These are phyloP conservation scores for Sugiyamaella valdiviana DNA, from an alignment of 805 yeast genomes.

Conservation along the genomic window DNA sequence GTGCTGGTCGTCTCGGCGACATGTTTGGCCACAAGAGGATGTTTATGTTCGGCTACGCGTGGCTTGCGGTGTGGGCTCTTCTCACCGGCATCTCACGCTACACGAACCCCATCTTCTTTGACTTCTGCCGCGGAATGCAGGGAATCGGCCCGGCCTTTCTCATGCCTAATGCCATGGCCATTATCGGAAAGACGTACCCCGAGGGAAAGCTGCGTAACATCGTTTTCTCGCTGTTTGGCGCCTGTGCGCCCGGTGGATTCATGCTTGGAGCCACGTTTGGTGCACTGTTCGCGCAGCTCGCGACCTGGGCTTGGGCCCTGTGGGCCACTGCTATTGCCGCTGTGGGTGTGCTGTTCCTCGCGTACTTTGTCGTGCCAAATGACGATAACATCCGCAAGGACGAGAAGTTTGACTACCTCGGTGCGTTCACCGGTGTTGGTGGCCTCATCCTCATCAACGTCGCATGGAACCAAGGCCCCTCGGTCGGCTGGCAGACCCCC, in stretches of 20 bases:
- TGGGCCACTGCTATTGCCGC: constrained; percentile 43
- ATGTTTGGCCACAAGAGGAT: constrained; percentile 55
- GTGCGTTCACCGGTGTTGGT: constrained; percentile 50
- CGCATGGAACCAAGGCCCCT: constrained; percentile 71
- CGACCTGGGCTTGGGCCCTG: constrained; percentile 56
- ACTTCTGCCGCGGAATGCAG: constrained; percentile 50
- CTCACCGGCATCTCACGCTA: constrained; percentile 54
- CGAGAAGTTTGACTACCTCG: constrained; percentile 42
- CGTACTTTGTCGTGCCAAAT: constrained; percentile 38
- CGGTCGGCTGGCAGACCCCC: constrained; percentile 57
- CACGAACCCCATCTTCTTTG: constrained; percentile 41
- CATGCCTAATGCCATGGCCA: constrained; percentile 56
- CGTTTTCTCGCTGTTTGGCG: constrained; percentile 53
- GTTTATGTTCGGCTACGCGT: constrained; percentile 49
- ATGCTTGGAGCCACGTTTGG: constrained; percentile 49
- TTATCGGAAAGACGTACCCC: constrained; percentile 39
- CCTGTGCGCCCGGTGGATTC: constrained; percentile 59
- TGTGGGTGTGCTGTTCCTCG: constrained; percentile 29
- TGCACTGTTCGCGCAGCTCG: constrained; percentile 40
- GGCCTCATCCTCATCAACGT: constrained; percentile 62
- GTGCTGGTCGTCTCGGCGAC: constrained; percentile 69
- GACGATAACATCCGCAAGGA: constrained; percentile 1
- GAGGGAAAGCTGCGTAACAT: constrained; percentile 46
- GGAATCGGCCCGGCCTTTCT: constrained; percentile 59
- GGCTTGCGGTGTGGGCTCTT: constrained; percentile 53